Evolutionary conservation across 805 yeast species (phyloP), one percentile per base, ranked within the genome.

Genomic region (Hanseniaspora valbyensis): DNA sequence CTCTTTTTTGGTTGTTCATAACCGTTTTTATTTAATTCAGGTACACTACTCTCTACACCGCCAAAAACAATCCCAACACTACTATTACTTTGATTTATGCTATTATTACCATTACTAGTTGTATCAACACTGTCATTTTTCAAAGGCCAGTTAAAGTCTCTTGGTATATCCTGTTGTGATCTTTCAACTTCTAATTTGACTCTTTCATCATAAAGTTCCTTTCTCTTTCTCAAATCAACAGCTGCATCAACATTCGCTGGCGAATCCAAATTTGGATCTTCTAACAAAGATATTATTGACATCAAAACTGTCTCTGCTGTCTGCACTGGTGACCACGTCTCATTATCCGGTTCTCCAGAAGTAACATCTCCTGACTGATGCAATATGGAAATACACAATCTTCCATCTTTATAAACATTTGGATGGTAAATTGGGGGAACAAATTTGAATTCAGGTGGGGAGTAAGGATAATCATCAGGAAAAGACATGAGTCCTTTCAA

Each of bases 231-330:
- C 76, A 86, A 88, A 58, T 83, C 85, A 40, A 88, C 87, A 18
- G 95, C 84, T 16, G 97, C 97, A 65, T 90, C 97, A 45, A 90
- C 89, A 65, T 90, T 90, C 5, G 97, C 97, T 6, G 97, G 96
- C 1, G 95, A 85, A 54, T 79, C 77, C 53, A 85, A 81, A 68
- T 90, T 90, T 49, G 97, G 97, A 65, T 90, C 96, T 61, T 88
- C 95, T 59, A 90, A 74, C 48, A 90, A 73, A 8, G 96, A 87
- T 18, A 90, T 83, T 56, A 90, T 89, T 30, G 95, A 84, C 50
- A 90, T 83, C 60, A 90, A 74, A 9, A 90, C 95, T 29, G 84
- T 73, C 67, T 90, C 96, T 9, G 87, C 96, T 22, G 92, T 82
- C 69, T 89, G 96, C 2, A 86, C 92, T 2, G 89, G 94, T 19